Evolutionary conservation across 2,329 filamentous ascomycete species (phyloP).

Genomic region (Pseudogymnoascus sp.): DNA sequence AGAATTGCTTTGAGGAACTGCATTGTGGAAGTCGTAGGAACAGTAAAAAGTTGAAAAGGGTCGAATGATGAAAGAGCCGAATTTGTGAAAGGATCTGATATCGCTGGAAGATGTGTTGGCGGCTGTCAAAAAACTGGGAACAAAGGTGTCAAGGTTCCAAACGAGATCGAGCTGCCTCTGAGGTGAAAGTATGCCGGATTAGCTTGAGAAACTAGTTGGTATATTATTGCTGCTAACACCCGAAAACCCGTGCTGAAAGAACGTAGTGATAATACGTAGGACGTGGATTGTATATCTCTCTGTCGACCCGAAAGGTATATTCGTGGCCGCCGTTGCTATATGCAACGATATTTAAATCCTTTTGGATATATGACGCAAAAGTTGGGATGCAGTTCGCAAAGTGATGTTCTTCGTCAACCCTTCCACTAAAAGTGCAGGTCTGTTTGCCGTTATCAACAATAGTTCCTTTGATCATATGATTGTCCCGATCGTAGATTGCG

Average conservation of each 20-base stretch:
- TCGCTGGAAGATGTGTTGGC: neutral
- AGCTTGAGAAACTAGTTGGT: neutral
- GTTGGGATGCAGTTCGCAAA: neutral
- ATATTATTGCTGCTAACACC: neutral
- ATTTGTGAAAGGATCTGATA: neutral
- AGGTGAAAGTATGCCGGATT: neutral
- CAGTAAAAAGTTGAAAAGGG: neutral
- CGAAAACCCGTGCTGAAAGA: neutral
- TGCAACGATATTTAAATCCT: neutral
- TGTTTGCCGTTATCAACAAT: neutral
- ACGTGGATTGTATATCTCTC: neutral
- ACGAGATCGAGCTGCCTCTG: neutral
- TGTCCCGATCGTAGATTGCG: no score
- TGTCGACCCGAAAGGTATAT: neutral
- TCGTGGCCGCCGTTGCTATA: neutral
- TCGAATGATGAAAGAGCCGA: neutral
- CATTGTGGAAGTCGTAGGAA: neutral
- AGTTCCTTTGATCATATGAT: no score
- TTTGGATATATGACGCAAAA: conserved; percentile 1
- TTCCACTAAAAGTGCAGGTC: neutral
- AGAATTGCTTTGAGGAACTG: neutral
- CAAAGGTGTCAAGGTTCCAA: no score
- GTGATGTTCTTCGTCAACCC: neutral
- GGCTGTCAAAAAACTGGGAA: neutral
- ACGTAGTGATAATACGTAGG: neutral